These are phyloP conservation scores for Aureobasidium sp. DNA, from an alignment of 2,329 filamentous ascomycete species.

Conservation along the genomic window DNA sequence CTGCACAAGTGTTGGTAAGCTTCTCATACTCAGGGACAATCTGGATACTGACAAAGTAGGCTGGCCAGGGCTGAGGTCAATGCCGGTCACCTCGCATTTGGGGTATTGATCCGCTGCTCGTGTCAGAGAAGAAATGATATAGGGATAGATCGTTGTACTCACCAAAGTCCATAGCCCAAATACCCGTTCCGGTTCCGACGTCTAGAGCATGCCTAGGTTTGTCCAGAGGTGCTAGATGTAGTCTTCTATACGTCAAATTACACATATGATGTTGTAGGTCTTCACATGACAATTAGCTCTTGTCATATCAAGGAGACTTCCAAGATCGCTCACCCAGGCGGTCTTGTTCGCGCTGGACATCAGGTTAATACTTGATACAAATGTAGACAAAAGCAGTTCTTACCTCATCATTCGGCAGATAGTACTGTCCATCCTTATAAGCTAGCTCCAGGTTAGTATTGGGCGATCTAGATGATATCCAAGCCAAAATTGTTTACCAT, in stretches of 20 bases:
- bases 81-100: constrained; percentile 46
- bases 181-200: constrained; percentile 58
- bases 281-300: constrained; percentile 1
- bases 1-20: constrained; percentile 23
- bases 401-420: constrained; percentile 46
- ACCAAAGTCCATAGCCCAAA: constrained; percentile 65
- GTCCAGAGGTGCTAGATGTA: constrained; percentile 51
- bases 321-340: constrained; percentile 29
- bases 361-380: not conserved
- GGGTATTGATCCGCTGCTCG: constrained; percentile 46
- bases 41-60: constrained; percentile 41
- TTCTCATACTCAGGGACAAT: too few species aligned
- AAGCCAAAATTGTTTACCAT: constrained; percentile 29
- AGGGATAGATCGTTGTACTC: constrained; percentile 6
- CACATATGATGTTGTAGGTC: constrained; percentile 50
- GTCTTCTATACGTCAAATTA: constrained; percentile 52
- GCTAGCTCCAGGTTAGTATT: constrained; percentile 26
- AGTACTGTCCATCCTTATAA: constrained; percentile 45
- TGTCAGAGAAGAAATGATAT: not conserved
- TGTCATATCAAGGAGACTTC: too few species aligned
- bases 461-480: not conserved
- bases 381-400: constrained; percentile 6
- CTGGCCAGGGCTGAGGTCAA: constrained; percentile 57
- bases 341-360: constrained; percentile 37
- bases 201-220: constrained; percentile 52